Evolutionary conservation across 2,329 filamentous ascomycete species (phyloP).

Genomic region (Fusarium armeniacum): DNA sequence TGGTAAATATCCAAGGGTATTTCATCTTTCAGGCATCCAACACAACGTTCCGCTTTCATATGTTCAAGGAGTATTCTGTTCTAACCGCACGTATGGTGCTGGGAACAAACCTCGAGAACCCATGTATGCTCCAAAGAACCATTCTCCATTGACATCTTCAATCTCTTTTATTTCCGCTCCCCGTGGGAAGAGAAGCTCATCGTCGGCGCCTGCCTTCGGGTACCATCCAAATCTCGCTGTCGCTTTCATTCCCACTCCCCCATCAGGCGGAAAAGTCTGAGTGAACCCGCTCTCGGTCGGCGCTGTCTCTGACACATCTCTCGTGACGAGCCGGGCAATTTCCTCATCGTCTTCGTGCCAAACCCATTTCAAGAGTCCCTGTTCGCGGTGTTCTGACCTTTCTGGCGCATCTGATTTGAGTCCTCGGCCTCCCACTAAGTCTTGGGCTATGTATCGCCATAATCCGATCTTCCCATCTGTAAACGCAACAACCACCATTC

Average conservation of each 20-base stretch:
- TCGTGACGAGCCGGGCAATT: constrained; percentile 64
- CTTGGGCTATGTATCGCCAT: constrained; percentile 75
- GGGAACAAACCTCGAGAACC: constrained; percentile 85
- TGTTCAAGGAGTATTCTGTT: constrained; percentile 48
- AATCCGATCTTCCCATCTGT: constrained; percentile 76
- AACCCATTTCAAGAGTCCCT: constrained; percentile 64
- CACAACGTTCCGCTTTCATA: constrained; percentile 5
- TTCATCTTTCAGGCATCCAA: constrained; percentile 7
- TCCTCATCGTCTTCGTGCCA: constrained; percentile 62
- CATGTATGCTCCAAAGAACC: constrained; percentile 90
- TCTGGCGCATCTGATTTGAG: constrained; percentile 71
- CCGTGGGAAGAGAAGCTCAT: constrained; percentile 88
- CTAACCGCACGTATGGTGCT: constrained; percentile 76
- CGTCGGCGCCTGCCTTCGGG: constrained; percentile 72
- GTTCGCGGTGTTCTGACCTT: constrained; percentile 51
- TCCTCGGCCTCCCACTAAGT: constrained; percentile 82
- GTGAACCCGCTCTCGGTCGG: constrained; percentile 53
- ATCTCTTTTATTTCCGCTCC: constrained; percentile 86
- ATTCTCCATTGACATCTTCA: constrained; percentile 90
- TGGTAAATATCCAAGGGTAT: constrained; percentile 6
- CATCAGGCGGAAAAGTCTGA: constrained; percentile 77
- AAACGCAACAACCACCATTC: constrained; percentile 87
- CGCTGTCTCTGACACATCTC: constrained; percentile 63
- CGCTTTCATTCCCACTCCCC: constrained; percentile 75
- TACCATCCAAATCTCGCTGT: constrained; percentile 84